phyloP scores from a whole-genome alignment of 148 eudicot species.

The Hydrangea macrophylla region DNA sequence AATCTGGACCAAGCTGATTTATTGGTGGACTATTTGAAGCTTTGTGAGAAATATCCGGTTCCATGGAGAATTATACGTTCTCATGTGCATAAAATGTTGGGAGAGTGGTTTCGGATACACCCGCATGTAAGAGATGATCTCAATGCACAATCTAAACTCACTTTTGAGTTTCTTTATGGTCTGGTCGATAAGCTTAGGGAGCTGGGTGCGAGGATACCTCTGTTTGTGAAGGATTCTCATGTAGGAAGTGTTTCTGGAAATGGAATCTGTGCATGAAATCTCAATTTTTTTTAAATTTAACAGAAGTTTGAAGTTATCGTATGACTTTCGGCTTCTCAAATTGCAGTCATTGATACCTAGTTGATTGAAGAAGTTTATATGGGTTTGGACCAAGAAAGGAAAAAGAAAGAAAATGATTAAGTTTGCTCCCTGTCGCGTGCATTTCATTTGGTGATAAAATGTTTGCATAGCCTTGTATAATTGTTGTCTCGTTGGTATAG shows the following conservation, averaged over 20 bases:
- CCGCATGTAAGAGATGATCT: constrained; percentile 79
- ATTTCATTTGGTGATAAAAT: neutral
- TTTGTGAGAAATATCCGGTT: constrained; percentile 82
- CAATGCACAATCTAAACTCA: constrained; percentile 58
- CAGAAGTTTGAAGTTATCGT: neutral
- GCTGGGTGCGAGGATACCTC: constrained; percentile 63
- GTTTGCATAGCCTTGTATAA: neutral
- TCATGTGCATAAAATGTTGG: constrained; percentile 89
- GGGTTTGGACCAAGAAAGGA: neutral
- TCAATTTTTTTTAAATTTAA: neutral
- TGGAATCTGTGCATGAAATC: constrained; percentile 15
- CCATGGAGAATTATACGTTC: constrained; percentile 95
- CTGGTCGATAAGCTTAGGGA: constrained; percentile 60
- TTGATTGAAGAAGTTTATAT: constrained; percentile 4
- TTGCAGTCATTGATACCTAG: constrained; percentile 1
- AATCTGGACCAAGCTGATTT: constrained; percentile 70
- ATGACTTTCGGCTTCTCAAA: neutral
- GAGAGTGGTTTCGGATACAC: constrained; percentile 82
- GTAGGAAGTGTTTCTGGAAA: constrained; percentile 12
- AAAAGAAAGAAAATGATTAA: too few relatives aligned
- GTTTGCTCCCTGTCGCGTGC: neutral
- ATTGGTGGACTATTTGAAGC: constrained; percentile 65
- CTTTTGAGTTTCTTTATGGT: constrained; percentile 72
- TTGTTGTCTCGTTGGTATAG: neutral
- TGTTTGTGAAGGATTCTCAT: constrained; percentile 36